Conservation (phyloP, 768 basidiomycete genomes). For the Tylopilus subfusipes region DNA sequence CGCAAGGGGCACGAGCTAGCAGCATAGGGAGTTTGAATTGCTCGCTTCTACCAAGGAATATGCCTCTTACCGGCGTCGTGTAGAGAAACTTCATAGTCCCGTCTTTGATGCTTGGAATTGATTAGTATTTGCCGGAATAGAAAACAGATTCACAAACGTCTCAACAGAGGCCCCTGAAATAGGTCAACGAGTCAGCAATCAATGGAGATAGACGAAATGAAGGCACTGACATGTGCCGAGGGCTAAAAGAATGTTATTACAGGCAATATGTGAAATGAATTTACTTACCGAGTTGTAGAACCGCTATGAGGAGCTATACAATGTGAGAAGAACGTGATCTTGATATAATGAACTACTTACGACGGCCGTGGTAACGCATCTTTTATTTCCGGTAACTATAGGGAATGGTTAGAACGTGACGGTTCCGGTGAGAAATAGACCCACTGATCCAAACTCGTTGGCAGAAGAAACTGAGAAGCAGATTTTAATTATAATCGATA, state of each 20-base stretch:
- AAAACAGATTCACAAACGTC: not conserved
- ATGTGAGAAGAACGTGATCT: not conserved
- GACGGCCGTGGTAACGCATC: not conserved
- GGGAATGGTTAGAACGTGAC: not conserved
- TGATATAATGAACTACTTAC: not conserved
- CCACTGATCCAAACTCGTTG: constrained; percentile 20
- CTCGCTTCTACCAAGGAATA: no score
- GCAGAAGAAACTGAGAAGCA: constrained; percentile 11
- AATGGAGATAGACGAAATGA: not conserved
- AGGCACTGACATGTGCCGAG: constrained; percentile 8
- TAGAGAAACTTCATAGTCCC: constrained; percentile 6
- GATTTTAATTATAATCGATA: not conserved
- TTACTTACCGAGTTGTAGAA: constrained; percentile 5
- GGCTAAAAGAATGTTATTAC: not conserved
- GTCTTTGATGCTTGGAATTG: not conserved
- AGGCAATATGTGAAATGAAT: no score
- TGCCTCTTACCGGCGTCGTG: constrained; percentile 4
- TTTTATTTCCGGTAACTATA: constrained; percentile 2
- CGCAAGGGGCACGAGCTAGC: constrained; percentile 7
- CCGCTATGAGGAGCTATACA: not conserved
- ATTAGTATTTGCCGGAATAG: not conserved
- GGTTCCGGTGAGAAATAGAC: not conserved
- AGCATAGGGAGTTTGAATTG: not conserved
- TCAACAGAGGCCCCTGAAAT: not conserved
- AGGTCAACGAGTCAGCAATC: not conserved